Base-by-base conservation (phyloP, 108 stramenopile species). In the Aurantiochytrium sp. region DNA sequence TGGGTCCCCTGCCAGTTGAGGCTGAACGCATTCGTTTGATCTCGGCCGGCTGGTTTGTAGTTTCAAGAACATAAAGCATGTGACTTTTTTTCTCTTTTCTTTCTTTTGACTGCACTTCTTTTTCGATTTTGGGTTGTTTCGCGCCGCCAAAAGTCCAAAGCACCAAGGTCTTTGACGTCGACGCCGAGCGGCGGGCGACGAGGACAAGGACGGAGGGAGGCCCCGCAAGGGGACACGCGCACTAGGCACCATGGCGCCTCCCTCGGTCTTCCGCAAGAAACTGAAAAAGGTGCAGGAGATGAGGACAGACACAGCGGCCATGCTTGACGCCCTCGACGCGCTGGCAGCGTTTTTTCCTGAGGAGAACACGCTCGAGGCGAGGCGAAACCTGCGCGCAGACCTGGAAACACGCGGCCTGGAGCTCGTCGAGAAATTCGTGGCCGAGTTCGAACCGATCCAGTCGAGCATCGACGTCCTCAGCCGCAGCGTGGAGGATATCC, bases 281-380 rank as follows among this genome's bases (percentile, higher is more conserved):
- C 88, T 92, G 44, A 92, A 88, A 44, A 92, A 91, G 88, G 91
- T 92, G 58, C 91, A 92, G 58, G 92, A 92, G 43, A 89, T 92
- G 71, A 59, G 92, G 28, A 92, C 92, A 3, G 92, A 92, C 57
- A 90, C 92, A 51, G 91, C 92, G 16, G 91, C 92, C n/a, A 76
- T 92, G 72, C 88, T 92, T 16, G 92, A 92, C 49, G 89, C 92
- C 10, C 91, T 92, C 18, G 90, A 92, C 45, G 92, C 92, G 14
- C 92, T 92, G 58, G 91, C 90, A 51, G 55, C 90, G 21, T 89
- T 92, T 47, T 92, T 89, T 51, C 76, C 76, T 1, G 0, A 28
- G 90, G 89, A 57, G 72, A 92, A 53, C 91, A 88, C 88, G 14
- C 44, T 60, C 21, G 88, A 88, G 51, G 60, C 58, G 0, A 16